Percentiles rank a stretch among this genome's conserved stretches.
Evolutionary conservation across 768 basidiomycete genomes (phyloP).

Genomic region (Termitomyces sp.): DNA sequence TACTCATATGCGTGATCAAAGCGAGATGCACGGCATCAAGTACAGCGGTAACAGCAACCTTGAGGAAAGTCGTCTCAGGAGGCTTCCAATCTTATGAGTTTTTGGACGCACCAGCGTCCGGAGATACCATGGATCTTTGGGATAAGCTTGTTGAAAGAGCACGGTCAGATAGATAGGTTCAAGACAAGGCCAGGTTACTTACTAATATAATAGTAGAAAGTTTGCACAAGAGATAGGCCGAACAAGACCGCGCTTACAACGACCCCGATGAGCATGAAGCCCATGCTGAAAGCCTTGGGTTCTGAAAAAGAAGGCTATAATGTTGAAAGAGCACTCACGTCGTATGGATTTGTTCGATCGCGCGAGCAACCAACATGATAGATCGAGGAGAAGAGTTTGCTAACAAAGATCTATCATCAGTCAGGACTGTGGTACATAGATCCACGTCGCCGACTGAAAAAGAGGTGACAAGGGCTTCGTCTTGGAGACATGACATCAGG

Average conservation of each 20-base stretch:
- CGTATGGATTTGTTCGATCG: constrained; percentile 7
- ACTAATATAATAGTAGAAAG: constrained; percentile 17
- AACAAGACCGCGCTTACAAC: constrained; percentile 16
- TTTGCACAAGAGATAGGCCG: constrained; percentile 17
- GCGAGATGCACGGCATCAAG: constrained; percentile 46
- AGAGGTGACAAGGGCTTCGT: not conserved
- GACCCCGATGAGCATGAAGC: constrained; percentile 15
- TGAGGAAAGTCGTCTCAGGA: not conserved
- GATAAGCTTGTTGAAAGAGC: constrained; percentile 9
- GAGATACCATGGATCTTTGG: constrained; percentile 16
- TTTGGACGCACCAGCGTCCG: constrained; percentile 6
- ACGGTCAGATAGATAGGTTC: not conserved
- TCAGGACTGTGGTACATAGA: not conserved
- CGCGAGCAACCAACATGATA: constrained; percentile 2
- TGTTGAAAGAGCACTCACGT: constrained; percentile 8
- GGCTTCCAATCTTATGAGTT: not conserved
- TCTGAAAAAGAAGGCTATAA: not conserved
- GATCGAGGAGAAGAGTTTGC: not conserved
- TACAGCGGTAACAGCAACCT: constrained; percentile 36
- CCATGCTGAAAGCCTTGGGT: constrained; percentile 11
- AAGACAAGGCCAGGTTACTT: not conserved
- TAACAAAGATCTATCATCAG: not conserved
- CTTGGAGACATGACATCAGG: not conserved
- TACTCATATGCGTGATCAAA: constrained; percentile 42
- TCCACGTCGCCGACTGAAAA: not conserved